Evolutionary conservation across 257 asterid species (phyloP).

Genomic region (Eustoma russellianum): DNA sequence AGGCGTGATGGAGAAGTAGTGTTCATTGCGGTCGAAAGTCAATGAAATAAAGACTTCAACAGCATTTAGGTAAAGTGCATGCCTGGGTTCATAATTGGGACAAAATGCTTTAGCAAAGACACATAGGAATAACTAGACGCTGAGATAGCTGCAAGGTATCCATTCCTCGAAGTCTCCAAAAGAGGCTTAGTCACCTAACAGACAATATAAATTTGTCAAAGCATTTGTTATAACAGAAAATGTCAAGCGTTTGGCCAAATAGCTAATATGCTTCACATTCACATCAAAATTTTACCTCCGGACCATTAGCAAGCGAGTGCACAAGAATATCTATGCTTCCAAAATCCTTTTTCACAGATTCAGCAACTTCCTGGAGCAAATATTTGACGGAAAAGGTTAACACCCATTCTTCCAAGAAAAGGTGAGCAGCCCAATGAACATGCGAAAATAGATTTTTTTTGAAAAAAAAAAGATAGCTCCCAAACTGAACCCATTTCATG

Average conservation of each 20-base stretch:
- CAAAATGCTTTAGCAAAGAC: constrained; percentile 59
- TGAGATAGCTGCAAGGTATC: constrained; percentile 86
- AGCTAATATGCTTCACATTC: background rate
- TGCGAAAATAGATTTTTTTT: background rate
- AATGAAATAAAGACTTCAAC: background rate
- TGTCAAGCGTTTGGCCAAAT: too few species aligned
- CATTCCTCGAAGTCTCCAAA: constrained; percentile 69
- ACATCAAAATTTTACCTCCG: constrained; percentile 45
- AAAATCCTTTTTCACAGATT: constrained; percentile 61
- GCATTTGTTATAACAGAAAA: background rate
- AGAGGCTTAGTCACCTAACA: constrained; percentile 66
- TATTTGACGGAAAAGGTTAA: too few species aligned
- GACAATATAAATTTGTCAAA: constrained; percentile 11
- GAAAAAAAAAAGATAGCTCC: too few species aligned
- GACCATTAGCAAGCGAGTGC: constrained; percentile 82
- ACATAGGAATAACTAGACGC: constrained; percentile 85
- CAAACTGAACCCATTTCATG: too few species aligned
- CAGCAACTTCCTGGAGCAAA: constrained; percentile 58
- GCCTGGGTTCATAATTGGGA: constrained; percentile 79
- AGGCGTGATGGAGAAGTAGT: too few species aligned
- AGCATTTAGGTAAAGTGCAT: constrained; percentile 8
- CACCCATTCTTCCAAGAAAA: constrained; percentile 12
- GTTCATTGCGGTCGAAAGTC: too few species aligned
- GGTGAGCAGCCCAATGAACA: background rate
- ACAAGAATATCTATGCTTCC: constrained; percentile 85